Conservation (phyloP, 139 green algal genomes). For the Tetradesmus obliquus region DNA sequence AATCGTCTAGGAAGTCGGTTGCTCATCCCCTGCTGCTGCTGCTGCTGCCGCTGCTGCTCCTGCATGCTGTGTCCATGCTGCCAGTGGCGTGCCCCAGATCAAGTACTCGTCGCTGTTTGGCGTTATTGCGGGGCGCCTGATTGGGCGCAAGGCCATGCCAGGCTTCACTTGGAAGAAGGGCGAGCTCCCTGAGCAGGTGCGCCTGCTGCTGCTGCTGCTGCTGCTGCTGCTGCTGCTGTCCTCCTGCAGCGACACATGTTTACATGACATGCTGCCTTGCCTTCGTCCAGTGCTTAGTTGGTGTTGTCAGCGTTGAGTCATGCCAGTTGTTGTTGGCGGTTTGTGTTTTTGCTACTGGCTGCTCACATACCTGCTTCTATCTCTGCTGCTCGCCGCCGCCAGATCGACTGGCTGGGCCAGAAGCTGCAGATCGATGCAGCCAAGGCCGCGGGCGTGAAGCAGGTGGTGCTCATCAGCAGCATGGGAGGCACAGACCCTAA, state of each 20-base stretch:
- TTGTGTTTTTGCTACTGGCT: not conserved
- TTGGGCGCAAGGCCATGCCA: conserved; percentile 49
- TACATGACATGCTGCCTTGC: not conserved
- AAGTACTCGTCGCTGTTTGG: conserved; percentile 35
- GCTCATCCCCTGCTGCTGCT: not conserved
- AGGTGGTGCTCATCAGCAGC: conserved; percentile 72
- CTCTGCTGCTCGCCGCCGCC: not conserved
- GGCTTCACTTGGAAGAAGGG: conserved; percentile 73
- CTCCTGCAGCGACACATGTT: too few relatives aligned
- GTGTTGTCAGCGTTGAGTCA: not conserved
- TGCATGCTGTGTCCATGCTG: not conserved
- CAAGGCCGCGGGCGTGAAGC: conserved; percentile 71
- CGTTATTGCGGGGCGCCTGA: conserved; percentile 51
- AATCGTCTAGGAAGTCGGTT: not conserved
- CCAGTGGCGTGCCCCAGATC: conserved; percentile 54
- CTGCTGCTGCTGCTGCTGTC: not conserved
- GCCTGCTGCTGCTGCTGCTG: not conserved
- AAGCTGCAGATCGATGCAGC: conserved; percentile 89
- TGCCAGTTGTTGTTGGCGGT: not conserved
- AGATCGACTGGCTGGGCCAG: conserved; percentile 90
- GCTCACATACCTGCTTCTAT: not conserved
- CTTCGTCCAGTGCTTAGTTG: not conserved
- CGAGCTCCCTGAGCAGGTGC: conserved; percentile 66
- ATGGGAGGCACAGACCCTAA: conserved; percentile 81
- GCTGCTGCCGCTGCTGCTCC: not conserved